These are phyloP conservation scores for Leccinum uliginosum DNA, from an alignment of 768 basidiomycete species.

Conservation along the genomic window DNA sequence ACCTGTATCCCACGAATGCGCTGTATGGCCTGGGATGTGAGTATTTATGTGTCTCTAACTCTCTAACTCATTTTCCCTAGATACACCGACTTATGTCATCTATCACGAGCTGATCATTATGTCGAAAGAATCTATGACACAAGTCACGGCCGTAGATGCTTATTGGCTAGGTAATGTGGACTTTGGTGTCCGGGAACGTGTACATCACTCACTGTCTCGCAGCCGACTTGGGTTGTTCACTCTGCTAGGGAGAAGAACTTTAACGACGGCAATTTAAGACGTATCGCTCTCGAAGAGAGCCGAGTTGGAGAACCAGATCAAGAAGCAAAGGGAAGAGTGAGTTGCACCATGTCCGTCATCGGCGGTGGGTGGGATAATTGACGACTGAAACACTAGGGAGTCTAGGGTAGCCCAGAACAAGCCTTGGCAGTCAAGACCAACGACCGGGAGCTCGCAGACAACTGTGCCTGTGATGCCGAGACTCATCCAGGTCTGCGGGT, in stretches of 20 bases:
- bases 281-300: constrained; percentile 83
- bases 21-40: constrained; percentile 93
- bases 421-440: constrained; percentile 50
- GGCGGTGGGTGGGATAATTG: constrained; percentile 3
- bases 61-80: constrained; percentile 35
- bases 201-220: constrained; percentile 7
- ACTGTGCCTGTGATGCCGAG: constrained; percentile 80
- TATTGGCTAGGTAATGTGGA: constrained; percentile 84
- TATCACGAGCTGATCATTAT: constrained; percentile 96
- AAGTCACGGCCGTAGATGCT: constrained; percentile 96
- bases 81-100: constrained; percentile 93
- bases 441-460: constrained; percentile 57
- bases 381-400: constrained; percentile 2
- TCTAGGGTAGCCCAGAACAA: constrained; percentile 63
- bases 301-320: constrained; percentile 91
- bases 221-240: constrained; percentile 97
- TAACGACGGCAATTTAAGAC: constrained; percentile 76
- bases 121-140: constrained; percentile 97
- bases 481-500: constrained; percentile 63
- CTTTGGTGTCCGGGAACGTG: background rate
- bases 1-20: constrained; percentile 95
- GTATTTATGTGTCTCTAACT: constrained; percentile 24
- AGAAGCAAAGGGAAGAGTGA: constrained; percentile 69
- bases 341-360: constrained; percentile 7
- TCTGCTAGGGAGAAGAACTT: constrained; percentile 98